Evolutionary conservation across 306 rosid genomes (phyloP).

Genomic region (Medicago ruthenica): DNA sequence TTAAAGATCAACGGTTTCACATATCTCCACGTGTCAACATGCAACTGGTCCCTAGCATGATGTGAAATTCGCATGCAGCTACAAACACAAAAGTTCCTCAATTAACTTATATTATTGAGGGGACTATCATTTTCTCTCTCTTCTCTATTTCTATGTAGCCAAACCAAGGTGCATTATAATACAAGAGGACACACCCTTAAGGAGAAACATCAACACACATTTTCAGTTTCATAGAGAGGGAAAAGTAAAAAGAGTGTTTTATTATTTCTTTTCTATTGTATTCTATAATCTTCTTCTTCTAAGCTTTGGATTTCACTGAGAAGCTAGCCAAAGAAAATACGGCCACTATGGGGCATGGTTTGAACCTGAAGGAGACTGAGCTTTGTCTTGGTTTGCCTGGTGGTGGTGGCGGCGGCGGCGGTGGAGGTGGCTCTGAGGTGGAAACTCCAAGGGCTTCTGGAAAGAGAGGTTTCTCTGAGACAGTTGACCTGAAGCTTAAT

Average conservation of each 20-base stretch:
- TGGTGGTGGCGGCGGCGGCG: slow-evolving; percentile 57
- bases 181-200: slow-evolving; percentile 46
- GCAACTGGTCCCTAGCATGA: slow-evolving; percentile 39
- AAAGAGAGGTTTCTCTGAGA: slow-evolving; percentile 92
- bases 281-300: neutral
- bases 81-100: slow-evolving; percentile 62
- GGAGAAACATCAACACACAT: slow-evolving; percentile 11
- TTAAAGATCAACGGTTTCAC: slow-evolving; percentile 54
- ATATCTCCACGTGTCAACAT: slow-evolving; percentile 38
- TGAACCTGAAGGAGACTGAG: slow-evolving; percentile 90
- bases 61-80: slow-evolving; percentile 59
- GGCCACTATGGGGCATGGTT: slow-evolving; percentile 54
- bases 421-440: slow-evolving; percentile 42
- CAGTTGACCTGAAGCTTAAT: slow-evolving; percentile 89
- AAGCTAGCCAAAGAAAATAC: slow-evolving; percentile 44
- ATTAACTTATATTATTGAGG: slow-evolving; percentile 66
- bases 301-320: slow-evolving; percentile 32
- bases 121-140: slow-evolving; percentile 47
- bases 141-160: slow-evolving; percentile 44
- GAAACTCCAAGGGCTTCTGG: slow-evolving; percentile 70
- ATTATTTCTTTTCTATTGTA: neutral
- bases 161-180: slow-evolving; percentile 53
- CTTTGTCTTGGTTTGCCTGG: slow-evolving; percentile 94
- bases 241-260: neutral
- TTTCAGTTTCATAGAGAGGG: slow-evolving; percentile 39